These are phyloP conservation scores for Arabis alpina DNA, from an alignment of 345 rosid species.

Conservation along the genomic window DNA sequence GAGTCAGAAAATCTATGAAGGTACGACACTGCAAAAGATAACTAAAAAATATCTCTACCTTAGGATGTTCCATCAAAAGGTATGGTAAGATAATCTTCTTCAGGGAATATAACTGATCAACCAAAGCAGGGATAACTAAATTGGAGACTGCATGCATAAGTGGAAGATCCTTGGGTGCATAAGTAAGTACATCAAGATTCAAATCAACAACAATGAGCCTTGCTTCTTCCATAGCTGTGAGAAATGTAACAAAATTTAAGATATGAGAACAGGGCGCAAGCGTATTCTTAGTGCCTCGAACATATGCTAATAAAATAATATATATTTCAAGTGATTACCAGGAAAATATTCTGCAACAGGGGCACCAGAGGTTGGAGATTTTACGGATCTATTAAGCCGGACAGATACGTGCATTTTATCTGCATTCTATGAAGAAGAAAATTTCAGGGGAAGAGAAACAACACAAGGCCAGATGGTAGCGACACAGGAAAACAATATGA, in stretches of 20 bases:
- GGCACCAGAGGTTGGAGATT: conserved; percentile 48
- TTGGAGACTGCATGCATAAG: conserved; percentile 61
- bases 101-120: conserved; percentile 76
- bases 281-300: neutral
- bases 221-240: conserved; percentile 70
- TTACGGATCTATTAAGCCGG: conserved; percentile 66
- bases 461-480: neutral
- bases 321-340: conserved; percentile 50
- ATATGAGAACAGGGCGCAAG: conserved; percentile 15
- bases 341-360: conserved; percentile 79
- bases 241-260: conserved; percentile 13
- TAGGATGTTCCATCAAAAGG: conserved; percentile 60
- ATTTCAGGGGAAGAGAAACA: conserved; percentile 37
- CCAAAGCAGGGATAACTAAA: conserved; percentile 72
- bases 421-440: conserved; percentile 75
- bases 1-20: conserved; percentile 16
- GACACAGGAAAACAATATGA: neutral
- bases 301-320: neutral
- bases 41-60: conserved; percentile 48
- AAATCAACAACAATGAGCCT: conserved; percentile 68
- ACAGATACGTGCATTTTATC: conserved; percentile 71
- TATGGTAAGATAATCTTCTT: conserved; percentile 58
- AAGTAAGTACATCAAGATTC: conserved; percentile 76
- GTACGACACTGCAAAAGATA: neutral
- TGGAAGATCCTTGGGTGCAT: conserved; percentile 72